Base-by-base conservation (phyloP, 768 basidiomycete genomes). In the Xerocomellus chrysenteron region DNA sequence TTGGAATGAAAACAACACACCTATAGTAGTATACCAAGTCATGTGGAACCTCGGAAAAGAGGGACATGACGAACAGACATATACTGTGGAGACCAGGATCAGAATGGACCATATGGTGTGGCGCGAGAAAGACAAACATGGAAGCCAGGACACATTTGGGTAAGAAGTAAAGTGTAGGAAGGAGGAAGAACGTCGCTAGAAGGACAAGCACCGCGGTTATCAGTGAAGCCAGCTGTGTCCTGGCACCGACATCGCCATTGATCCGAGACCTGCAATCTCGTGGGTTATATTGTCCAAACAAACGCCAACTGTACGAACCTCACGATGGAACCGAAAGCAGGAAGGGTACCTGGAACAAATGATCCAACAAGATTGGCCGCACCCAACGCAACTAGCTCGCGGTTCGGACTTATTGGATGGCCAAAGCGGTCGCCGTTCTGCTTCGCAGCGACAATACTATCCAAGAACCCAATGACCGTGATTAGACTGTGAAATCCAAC, bases 401-500 rank as follows among this genome's bases (percentile, higher is more conserved):
- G 87, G 68, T 98, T 99, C 0, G 94, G 93, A 60, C 86, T 90
- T 60, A 98, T 90, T 0, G 90, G 82, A 69, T 98, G 88, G 3
- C 92, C 90, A 66, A 88, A 98, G 13, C 87, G 86, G 4, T 85
- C 82, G 0, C 85, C 85, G 57, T 90, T 95, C 69, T 98, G 94
- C 66, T 98, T 97, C 3, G 96, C 96, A 0, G 94, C 91, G 3
- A 94, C 93, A 58, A 97, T 94, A 57, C 90, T 92, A 69, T 99
- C 96, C 57, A 99, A 76, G 70, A 95, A 97, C 1, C 97, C 97
- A 21, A 93, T 81, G 41, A 96, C 80, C 0, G 90, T 83, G 48
- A 92, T 87, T 50, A 94, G 69, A 33, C 89, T 91, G 61, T 33
- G 19, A 42, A 40, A 19, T 11, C 0, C n/a, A 51, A 39, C 28